These are phyloP conservation scores for Diplotaxis tenuifolia DNA, from an alignment of 345 rosid genomes.

Conservation along the genomic window DNA sequence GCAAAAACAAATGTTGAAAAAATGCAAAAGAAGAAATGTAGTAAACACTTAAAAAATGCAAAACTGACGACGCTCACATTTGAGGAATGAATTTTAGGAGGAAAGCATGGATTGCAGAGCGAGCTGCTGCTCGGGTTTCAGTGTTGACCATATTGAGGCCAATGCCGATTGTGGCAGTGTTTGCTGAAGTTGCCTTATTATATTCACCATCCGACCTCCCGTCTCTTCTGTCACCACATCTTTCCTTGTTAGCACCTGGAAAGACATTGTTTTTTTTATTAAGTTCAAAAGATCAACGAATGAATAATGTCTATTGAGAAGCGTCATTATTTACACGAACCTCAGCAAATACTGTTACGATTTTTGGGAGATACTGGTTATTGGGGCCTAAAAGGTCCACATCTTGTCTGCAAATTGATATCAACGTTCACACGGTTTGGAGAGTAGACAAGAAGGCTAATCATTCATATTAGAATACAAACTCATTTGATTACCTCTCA, in stretches of 20 bases:
- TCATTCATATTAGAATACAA: background rate
- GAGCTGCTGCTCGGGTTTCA: slow-evolving; percentile 94
- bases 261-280: background rate
- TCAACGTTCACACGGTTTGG: background rate
- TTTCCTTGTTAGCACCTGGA: slow-evolving; percentile 84
- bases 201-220: slow-evolving; percentile 65
- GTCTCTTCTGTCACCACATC: slow-evolving; percentile 92
- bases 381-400: slow-evolving; percentile 79
- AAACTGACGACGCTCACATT: slow-evolving; percentile 37
- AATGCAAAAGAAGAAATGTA: slow-evolving; percentile 4
- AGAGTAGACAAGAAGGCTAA: background rate
- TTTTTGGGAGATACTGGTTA: slow-evolving; percentile 85
- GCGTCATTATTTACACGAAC: slow-evolving; percentile 38
- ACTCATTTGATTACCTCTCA: slow-evolving; percentile 57
- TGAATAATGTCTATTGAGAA: background rate
- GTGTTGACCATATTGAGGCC: slow-evolving; percentile 84
- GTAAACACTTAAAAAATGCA: slow-evolving; percentile 26
- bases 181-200: slow-evolving; percentile 90
- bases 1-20: slow-evolving; percentile 1
- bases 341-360: slow-evolving; percentile 89
- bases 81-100: slow-evolving; percentile 38
- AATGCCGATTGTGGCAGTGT: slow-evolving; percentile 85
- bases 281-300: background rate
- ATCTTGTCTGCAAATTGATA: slow-evolving; percentile 67
- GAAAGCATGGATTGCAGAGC: slow-evolving; percentile 92